Conservation (phyloP, 2,329 filamentous ascomycete species). For the Macrophomina pseudophaseolina region DNA sequence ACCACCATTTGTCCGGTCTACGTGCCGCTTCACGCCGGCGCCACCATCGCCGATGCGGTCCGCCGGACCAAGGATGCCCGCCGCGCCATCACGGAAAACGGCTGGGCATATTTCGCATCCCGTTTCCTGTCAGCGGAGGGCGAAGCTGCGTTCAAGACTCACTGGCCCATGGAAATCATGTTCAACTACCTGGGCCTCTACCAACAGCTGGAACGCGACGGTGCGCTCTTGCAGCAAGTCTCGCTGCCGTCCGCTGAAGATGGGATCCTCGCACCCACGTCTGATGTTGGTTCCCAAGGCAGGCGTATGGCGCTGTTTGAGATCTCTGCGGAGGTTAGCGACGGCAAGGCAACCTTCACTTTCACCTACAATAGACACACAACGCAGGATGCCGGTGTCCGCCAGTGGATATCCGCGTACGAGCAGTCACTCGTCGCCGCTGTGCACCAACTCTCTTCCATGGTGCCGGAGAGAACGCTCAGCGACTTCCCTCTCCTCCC, state of each 20-base stretch:
- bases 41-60: not conserved
- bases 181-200: slow-evolving; percentile 62
- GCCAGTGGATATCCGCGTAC: slow-evolving; percentile 50
- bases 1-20: slow-evolving; percentile 11
- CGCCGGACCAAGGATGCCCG: slow-evolving; percentile 4
- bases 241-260: not conserved
- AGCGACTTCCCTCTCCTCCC: slow-evolving; percentile 11
- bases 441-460: slow-evolving; percentile 32
- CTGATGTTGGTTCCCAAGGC: slow-evolving; percentile 28
- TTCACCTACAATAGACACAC: slow-evolving; percentile 59
- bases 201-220: slow-evolving; percentile 53
- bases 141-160: not conserved
- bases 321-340: slow-evolving; percentile 57
- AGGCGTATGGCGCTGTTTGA: slow-evolving; percentile 58
- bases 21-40: not conserved
- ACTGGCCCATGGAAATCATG: slow-evolving; percentile 57
- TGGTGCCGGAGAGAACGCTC: slow-evolving; percentile 1
- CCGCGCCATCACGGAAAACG: slow-evolving; percentile 3
- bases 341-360: slow-evolving; percentile 53
- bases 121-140: not conserved
- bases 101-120: slow-evolving; percentile 9
- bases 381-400: slow-evolving; percentile 51
- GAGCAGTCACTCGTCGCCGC: slow-evolving; percentile 39
- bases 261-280: not conserved
- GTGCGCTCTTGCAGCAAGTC: slow-evolving; percentile 9